Evolutionary conservation across 2,329 filamentous ascomycete species (phyloP).

Genomic region (Epichloe amarillans): DNA sequence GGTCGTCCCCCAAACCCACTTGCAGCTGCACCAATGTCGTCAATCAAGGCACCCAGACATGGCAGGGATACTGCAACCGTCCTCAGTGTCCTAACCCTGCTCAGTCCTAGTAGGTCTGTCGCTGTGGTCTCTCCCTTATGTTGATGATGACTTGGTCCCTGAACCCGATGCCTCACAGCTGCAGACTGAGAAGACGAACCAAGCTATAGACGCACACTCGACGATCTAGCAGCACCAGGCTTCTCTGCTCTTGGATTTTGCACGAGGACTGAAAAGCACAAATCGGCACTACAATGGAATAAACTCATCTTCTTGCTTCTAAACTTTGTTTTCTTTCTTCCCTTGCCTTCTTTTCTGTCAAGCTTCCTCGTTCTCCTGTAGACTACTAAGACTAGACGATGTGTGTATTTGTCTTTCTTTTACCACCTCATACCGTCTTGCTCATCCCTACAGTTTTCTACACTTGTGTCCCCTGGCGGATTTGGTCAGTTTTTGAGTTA

Average conservation of each 20-base stretch:
- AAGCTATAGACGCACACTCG: constrained; percentile 13
- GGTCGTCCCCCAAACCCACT: constrained; percentile 15
- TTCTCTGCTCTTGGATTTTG: neutral
- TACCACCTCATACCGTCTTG: neutral
- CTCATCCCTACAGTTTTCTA: neutral
- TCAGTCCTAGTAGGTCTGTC: constrained; percentile 2
- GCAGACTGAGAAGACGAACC: constrained; percentile 7
- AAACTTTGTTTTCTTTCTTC: neutral
- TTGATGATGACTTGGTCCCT: neutral
- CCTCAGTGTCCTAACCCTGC: constrained; percentile 19
- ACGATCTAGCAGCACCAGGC: constrained; percentile 1
- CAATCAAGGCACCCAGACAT: constrained; percentile 16
- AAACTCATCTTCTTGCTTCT: neutral
- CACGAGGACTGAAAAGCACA: neutral
- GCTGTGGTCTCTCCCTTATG: neutral
- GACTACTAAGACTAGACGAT: neutral
- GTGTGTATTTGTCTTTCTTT: neutral
- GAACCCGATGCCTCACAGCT: neutral
- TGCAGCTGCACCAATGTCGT: constrained; percentile 16
- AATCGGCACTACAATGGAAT: neutral
- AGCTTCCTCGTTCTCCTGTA: neutral
- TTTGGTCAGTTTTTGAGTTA: neutral
- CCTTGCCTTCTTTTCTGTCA: neutral
- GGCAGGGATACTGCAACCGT: constrained; percentile 20
- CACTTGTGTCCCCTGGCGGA: neutral